These are phyloP conservation scores for Diplotaxis tenuifolia DNA, from an alignment of 345 rosid genomes.

Conservation along the genomic window DNA sequence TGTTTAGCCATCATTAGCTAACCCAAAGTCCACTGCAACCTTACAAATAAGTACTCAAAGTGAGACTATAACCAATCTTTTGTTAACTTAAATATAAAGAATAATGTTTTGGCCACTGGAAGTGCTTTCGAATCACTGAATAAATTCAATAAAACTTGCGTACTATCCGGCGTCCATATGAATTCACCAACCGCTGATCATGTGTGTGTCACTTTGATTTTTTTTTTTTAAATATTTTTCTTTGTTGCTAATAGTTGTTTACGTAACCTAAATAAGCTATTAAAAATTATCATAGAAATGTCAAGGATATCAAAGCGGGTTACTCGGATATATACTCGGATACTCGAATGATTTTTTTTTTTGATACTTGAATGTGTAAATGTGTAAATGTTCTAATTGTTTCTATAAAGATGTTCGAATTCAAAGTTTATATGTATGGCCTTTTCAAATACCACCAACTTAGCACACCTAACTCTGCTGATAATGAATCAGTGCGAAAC, in stretches of 20 bases:
- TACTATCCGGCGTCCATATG: slow-evolving; percentile 28
- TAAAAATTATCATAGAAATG: too few relatives aligned
- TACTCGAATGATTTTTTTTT: too few relatives aligned
- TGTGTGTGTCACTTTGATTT: too few relatives aligned
- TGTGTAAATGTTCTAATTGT: too few relatives aligned
- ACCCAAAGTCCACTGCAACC: slow-evolving; percentile 30
- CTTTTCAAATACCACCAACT: slow-evolving; percentile 8
- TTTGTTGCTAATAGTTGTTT: too few relatives aligned
- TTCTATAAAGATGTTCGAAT: too few relatives aligned
- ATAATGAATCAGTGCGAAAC: not conserved
- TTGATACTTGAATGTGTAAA: too few relatives aligned
- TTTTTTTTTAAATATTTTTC: too few relatives aligned
- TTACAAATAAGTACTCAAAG: slow-evolving; percentile 23
- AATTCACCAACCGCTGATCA: slow-evolving; percentile 32
- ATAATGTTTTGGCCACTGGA: slow-evolving; percentile 30
- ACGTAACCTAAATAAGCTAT: too few relatives aligned
- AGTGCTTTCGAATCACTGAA: slow-evolving; percentile 9
- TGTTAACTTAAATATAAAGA: slow-evolving; percentile 20
- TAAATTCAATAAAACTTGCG: slow-evolving; percentile 11
- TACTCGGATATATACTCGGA: too few relatives aligned
- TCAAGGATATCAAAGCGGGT: too few relatives aligned
- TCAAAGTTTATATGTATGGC: too few relatives aligned
- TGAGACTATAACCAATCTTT: slow-evolving; percentile 25
- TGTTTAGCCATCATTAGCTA: slow-evolving; percentile 36
- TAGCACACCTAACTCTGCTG: not conserved